These are phyloP conservation scores for Leucoagaricus sp. DNA, from an alignment of 1,284 basidiomycete species.

Conservation along the genomic window DNA sequence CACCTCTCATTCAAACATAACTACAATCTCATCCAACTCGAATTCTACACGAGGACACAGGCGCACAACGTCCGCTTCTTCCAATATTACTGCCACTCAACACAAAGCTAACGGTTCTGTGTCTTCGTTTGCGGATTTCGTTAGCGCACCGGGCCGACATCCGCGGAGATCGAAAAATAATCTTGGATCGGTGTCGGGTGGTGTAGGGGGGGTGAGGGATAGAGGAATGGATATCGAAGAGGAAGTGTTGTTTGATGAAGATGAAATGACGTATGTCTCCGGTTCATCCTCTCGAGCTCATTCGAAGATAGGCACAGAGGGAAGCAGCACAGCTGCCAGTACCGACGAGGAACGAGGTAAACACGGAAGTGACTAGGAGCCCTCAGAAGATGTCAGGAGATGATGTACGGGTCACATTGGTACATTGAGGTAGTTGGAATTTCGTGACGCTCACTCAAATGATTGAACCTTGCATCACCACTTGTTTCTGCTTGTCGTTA, in stretches of 20 bases:
- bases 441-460: background rate
- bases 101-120: conserved; percentile 32
- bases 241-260: conserved; percentile 64
- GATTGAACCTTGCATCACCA: background rate
- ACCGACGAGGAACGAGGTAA: conserved; percentile 30
- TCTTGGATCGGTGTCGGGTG: background rate
- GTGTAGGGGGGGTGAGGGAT: conserved; percentile 25
- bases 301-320: conserved; percentile 43
- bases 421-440: background rate
- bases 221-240: conserved; percentile 38
- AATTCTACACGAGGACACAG: conserved; percentile 19
- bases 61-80: conserved; percentile 20
- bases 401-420: too few species aligned
- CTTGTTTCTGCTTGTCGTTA: background rate
- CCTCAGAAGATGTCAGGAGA: too few species aligned
- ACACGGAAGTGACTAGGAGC: conserved; percentile 3
- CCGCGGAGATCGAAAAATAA: conserved; percentile 25
- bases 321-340: conserved; percentile 34
- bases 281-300: conserved; percentile 36
- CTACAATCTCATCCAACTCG: conserved; percentile 40
- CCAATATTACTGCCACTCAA: background rate
- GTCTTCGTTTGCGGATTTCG: conserved; percentile 59
- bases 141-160: conserved; percentile 47
- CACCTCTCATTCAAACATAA: background rate
- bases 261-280: conserved; percentile 41